Base-by-base conservation (phyloP, 2,329 filamentous ascomycete species). In the Neonectria ditissima region DNA sequence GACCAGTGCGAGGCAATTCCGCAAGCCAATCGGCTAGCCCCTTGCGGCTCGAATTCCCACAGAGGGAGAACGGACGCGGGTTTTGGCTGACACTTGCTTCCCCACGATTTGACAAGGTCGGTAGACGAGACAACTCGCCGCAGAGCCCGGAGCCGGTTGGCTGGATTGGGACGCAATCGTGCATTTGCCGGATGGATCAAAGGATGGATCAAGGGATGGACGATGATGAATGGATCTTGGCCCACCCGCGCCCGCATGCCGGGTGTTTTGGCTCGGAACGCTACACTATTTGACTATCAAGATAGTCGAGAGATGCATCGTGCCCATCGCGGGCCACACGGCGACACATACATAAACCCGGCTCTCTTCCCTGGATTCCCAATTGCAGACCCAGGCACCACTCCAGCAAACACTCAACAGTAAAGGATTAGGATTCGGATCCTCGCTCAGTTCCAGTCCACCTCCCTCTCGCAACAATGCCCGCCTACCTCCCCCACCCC, bases 401-500 rank as follows among this genome's bases (percentile, higher is more conserved):
- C n/a, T 51, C 37, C 37, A 20, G n/a, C 34, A 53, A 45, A 13
- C 53, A 26, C 41, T n/a, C 37, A 63, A 55, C 26, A 47, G 14
- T 47, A n/a, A n/a, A n/a, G n/a, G n/a, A n/a, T 30, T 39, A 55
- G 32, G 60, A 58, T 62, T 62, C 48, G 7, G 32, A 44, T 32
- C 34, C 43, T 43, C 11, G 5, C 24, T 54, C 48, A 62, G 37
- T 58, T 53, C 52, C 24, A 51, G 44, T 44, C 58, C 34, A 16
- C 26, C 16, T 37, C 47, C 50, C 41, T 5, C 44, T n/a, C n/a
- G n/a, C n/a, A n/a, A 57, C 28, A 51, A 63, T 59, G 63, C 52
- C 59, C 52, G 22, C 24, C n/a, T 65, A 58, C 16, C 55, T 63
- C 37, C 68, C 63, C 43, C 73, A 75, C 20, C 73, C 73, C 14